These are phyloP conservation scores for Jacaranda copaia DNA, from an alignment of 257 asterid genomes.

Conservation along the genomic window DNA sequence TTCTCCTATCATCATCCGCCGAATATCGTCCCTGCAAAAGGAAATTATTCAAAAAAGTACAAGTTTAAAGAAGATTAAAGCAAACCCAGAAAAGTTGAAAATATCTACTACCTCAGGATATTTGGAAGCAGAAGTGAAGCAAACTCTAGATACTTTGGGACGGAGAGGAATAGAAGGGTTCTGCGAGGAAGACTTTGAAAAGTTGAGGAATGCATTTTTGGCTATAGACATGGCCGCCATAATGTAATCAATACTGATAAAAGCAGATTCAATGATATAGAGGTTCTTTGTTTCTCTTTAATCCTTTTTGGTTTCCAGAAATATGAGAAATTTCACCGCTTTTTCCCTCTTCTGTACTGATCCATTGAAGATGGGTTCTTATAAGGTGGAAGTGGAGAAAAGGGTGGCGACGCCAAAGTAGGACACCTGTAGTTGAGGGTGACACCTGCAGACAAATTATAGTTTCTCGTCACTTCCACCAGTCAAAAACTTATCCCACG, in stretches of 20 bases:
- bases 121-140: conserved; percentile 66
- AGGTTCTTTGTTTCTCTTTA: neutral
- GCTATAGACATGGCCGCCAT: conserved; percentile 63
- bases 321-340: neutral
- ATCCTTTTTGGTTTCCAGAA: neutral
- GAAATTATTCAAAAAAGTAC: neutral
- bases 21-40: conserved; percentile 49
- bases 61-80: too few species aligned
- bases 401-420: conserved; percentile 28
- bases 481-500: neutral
- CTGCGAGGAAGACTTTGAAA: conserved; percentile 54
- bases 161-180: conserved; percentile 43
- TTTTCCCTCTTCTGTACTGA: neutral
- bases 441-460: conserved; percentile 42
- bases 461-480: conserved; percentile 5
- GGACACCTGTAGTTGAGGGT: conserved; percentile 41
- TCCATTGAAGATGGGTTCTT: conserved; percentile 5
- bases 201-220: conserved; percentile 45
- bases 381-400: conserved; percentile 35
- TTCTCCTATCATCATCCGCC: conserved; percentile 48
- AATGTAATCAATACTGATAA: neutral
- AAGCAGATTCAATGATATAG: neutral
- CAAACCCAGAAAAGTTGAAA: neutral
- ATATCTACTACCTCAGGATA: conserved; percentile 47
- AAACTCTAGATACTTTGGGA: conserved; percentile 56